A percentile compares a stretch with the other conserved stretches of the same genome.
Conservation (phyloP, 306 rosid genomes). For the Crotalaria pallida region DNA sequence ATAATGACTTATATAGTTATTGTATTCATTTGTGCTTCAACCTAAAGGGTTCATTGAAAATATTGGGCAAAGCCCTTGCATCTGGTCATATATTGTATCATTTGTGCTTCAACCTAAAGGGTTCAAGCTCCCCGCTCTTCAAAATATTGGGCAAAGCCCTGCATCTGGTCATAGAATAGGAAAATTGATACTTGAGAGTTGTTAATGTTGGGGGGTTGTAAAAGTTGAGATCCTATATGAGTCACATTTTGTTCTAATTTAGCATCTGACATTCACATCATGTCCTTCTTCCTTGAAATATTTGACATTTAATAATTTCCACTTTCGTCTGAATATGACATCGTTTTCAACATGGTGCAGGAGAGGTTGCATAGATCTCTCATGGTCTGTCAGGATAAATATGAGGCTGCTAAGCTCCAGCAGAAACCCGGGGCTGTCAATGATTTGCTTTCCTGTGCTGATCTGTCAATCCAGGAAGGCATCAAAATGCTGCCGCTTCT, state of each 20-base stretch:
- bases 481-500: slow-evolving; percentile 61
- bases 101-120: no score
- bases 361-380: slow-evolving; percentile 80
- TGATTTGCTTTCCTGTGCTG: slow-evolving; percentile 73
- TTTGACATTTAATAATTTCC: neutral
- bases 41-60: neutral
- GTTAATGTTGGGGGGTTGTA: no score
- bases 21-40: neutral
- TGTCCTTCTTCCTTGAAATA: slow-evolving; percentile 1
- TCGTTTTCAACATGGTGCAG: slow-evolving; percentile 38
- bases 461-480: slow-evolving; percentile 66
- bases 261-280: neutral
- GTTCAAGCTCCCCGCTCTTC: no score
- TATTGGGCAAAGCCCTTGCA: neutral
- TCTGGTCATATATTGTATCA: no score
- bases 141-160: no score
- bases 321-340: slow-evolving; percentile 14
- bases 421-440: slow-evolving; percentile 40
- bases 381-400: slow-evolving; percentile 95
- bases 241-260: neutral
- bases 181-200: neutral
- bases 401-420: slow-evolving; percentile 72
- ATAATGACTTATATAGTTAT: no score
- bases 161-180: neutral
- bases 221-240: no score